Evolutionary conservation across 2,329 filamentous ascomycete species (phyloP).

Genomic region (Graphilbum ipis-grandicollis): DNA sequence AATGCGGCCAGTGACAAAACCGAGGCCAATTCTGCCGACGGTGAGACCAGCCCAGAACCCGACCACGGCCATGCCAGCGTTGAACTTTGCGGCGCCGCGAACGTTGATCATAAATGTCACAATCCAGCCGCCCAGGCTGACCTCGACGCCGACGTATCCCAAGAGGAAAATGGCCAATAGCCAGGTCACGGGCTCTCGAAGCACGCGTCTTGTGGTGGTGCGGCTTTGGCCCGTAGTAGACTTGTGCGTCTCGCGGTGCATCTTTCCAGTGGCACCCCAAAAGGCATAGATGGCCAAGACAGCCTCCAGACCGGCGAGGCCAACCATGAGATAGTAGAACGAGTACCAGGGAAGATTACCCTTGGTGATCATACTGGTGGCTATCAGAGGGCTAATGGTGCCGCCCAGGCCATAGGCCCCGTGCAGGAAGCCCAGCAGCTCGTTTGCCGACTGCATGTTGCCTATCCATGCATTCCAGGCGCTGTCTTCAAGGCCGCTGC

Average conservation of each 20-base stretch:
- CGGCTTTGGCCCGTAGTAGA: slow-evolving; percentile 17
- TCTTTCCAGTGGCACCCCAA: slow-evolving; percentile 40
- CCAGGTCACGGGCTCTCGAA: slow-evolving; percentile 47
- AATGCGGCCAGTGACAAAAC: slow-evolving; percentile 56
- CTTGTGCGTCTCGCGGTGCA: slow-evolving; percentile 28
- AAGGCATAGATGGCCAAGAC: slow-evolving; percentile 35
- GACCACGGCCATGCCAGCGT: slow-evolving; percentile 58
- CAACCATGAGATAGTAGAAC: slow-evolving; percentile 63
- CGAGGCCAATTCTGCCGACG: slow-evolving; percentile 51
- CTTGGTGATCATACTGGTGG: slow-evolving; percentile 55
- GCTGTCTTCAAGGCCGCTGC: slow-evolving; percentile 49
- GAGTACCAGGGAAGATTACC: slow-evolving; percentile 46
- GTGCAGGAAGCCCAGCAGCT: slow-evolving; percentile 57
- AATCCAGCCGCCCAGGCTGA: slow-evolving; percentile 49
- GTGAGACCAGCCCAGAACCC: slow-evolving; percentile 78
- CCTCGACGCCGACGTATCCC: slow-evolving; percentile 64
- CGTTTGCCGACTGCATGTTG: slow-evolving; percentile 55
- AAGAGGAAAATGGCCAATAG: slow-evolving; percentile 58
- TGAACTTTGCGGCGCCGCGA: slow-evolving; percentile 49
- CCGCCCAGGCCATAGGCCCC: slow-evolving; percentile 57
- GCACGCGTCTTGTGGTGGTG: slow-evolving; percentile 26
- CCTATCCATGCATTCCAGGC: slow-evolving; percentile 46
- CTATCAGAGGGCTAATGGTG: slow-evolving; percentile 50
- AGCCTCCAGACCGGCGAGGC: slow-evolving; percentile 37
- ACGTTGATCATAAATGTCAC: slow-evolving; percentile 76